Percentiles rank a stretch among this genome's conserved stretches.
Conservation (phyloP, 1,284 basidiomycete species). For the Ceratobasidium sp. region DNA sequence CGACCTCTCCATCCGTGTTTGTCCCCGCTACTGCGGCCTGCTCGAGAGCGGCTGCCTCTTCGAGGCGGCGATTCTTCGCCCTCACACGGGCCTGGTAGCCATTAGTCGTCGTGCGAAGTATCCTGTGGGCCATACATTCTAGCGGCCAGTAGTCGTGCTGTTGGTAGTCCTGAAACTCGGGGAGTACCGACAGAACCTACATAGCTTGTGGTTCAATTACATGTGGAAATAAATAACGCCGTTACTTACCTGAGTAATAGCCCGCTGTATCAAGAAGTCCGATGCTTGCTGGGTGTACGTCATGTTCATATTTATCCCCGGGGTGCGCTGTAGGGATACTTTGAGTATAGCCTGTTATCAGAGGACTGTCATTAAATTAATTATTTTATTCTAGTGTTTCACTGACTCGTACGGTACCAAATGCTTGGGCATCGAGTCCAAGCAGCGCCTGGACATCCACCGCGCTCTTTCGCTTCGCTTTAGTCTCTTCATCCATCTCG, state of each 20-base stretch:
- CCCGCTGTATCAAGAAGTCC: not conserved
- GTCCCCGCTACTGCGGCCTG: too few species aligned
- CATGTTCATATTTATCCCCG: not conserved
- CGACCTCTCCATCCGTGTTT: too few species aligned
- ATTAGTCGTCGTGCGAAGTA: not conserved
- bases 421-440: not conserved
- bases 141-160: not conserved
- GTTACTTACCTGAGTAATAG: not conserved
- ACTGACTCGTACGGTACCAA: not conserved
- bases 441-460: not conserved
- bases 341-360: not conserved
- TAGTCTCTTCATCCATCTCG: not conserved
- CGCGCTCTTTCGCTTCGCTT: not conserved
- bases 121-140: not conserved
- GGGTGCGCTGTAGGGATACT: not conserved
- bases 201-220: not conserved
- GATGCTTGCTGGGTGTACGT: not conserved
- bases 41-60: too few species aligned
- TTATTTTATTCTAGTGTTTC: too few species aligned
- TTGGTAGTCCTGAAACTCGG: not conserved
- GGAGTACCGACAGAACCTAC: not conserved
- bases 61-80: not conserved
- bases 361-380: too few species aligned
- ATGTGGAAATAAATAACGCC: not conserved
- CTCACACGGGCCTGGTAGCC: not conserved